Conservation (phyloP, 1,284 basidiomycete genomes). For the Vanrija humicola region DNA sequence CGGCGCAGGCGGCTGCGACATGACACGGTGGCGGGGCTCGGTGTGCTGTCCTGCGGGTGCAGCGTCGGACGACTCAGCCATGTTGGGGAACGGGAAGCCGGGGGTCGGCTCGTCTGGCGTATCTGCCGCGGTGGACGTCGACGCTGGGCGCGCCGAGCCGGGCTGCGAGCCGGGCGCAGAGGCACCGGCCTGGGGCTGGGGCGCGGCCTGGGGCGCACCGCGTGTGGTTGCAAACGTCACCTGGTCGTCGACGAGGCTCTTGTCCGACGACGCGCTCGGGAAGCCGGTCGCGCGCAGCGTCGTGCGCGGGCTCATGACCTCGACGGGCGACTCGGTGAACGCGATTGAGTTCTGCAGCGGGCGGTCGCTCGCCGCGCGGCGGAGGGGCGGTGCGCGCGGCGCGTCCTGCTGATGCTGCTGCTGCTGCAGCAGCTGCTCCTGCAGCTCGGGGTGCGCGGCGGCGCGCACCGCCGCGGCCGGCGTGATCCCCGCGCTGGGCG, state of each 20-base stretch:
- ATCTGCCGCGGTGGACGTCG: neutral
- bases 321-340: neutral
- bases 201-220: neutral
- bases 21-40: neutral
- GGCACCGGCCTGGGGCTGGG: neutral
- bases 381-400: neutral
- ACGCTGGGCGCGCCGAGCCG: neutral
- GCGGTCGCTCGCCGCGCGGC: neutral
- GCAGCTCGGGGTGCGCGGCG: neutral
- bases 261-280: neutral
- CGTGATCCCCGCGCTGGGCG: neutral
- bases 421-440: neutral
- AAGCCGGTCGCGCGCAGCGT: conserved; percentile 11
- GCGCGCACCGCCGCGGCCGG: neutral
- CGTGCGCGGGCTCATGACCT: neutral
- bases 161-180: neutral
- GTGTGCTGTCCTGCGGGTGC: neutral
- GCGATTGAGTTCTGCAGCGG: neutral
- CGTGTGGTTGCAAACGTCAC: neutral
- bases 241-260: neutral
- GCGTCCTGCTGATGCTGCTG: neutral
- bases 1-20: neutral
- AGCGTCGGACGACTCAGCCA: neutral
- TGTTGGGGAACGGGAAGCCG: conserved; percentile 8
- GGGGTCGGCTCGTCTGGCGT: neutral